Base-by-base conservation (phyloP, 768 basidiomycete species). In the Terana coerulea region DNA sequence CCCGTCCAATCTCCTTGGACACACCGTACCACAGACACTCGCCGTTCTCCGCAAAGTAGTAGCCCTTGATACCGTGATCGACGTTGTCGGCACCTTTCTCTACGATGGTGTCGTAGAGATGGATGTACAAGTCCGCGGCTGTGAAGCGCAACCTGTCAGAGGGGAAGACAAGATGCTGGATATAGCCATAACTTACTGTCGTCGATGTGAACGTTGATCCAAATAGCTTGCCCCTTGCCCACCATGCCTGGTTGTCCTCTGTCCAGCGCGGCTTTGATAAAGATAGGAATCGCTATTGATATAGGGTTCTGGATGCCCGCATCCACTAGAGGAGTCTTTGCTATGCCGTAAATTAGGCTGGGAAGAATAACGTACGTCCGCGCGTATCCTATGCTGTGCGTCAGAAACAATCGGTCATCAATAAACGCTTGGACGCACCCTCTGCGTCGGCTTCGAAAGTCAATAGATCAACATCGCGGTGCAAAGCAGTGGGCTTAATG, bases 331-430 rank as follows among this genome's bases (percentile, higher is more conserved):
- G 67, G 36, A 76, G 81, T 55, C 73, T 83, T 19, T 81, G 79
- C 76, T 26, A 78, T 62, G 31, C 80, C 84, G 52, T 76, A 87
- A 19, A 89, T 79, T 0, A 78, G 77, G 6, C 73, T 64, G 2
- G 81, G 80, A 11, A 77, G 54, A 44, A 83, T 57, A 42, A 82
- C 76, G 58, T 79, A 77, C 0, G 77, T 70, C 49, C 70, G 70
- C 29, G 73, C 72, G 58, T 76, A 79, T 11, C 77, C 77, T 75
- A 26, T 10, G 7, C 15, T 45, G 30, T n/a, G 25, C 25, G 5
- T 14, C 10, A 10, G 10, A 41, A 22, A 12, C 12, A 22, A 41
- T 14, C 10, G 14, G 10, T 12, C 39, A 21, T 10, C 21, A 19
- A 41, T 9, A 9, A 22, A 41, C 11, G 39, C 10, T 10, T 10